Evolutionary conservation across 2,329 filamentous ascomycete genomes (phyloP).

Genomic region (Lasiodiplodia hormozganensis): DNA sequence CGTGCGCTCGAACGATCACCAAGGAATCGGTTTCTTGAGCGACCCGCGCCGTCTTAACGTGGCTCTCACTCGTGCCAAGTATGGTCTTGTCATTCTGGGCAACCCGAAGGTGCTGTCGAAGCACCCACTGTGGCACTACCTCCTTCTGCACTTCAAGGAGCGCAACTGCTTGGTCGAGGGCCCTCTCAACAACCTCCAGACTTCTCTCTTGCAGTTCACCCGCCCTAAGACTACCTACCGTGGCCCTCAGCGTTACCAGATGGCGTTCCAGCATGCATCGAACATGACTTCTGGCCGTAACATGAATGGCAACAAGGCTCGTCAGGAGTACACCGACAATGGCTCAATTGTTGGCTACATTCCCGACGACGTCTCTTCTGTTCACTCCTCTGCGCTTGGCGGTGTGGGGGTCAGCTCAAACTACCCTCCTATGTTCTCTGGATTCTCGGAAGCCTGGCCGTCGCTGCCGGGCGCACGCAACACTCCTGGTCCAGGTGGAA

Average conservation of each 20-base stretch:
- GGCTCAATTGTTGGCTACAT: constrained; percentile 95
- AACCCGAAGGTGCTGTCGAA: constrained; percentile 98
- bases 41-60: constrained; percentile 98
- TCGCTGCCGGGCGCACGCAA: constrained; percentile 75
- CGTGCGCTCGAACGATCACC: constrained; percentile 97
- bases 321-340: constrained; percentile 69
- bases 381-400: constrained; percentile 89
- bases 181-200: constrained; percentile 92
- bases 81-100: constrained; percentile 92
- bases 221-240: constrained; percentile 92
- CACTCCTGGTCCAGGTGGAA: constrained; percentile 67
- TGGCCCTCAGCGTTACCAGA: constrained; percentile 84
- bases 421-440: constrained; percentile 94
- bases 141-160: constrained; percentile 96
- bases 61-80: constrained; percentile 94
- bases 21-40: constrained; percentile 98
- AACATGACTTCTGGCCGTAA: constrained; percentile 60
- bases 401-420: constrained; percentile 81
- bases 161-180: constrained; percentile 95
- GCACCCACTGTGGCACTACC: constrained; percentile 96
- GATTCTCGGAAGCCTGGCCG: constrained; percentile 91
- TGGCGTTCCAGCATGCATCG: constrained; percentile 73
- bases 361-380: constrained; percentile 93
- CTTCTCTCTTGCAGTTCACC: constrained; percentile 92
- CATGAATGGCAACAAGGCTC: constrained; percentile 57